These are phyloP conservation scores for Diutina mesorugosa DNA, from an alignment of 1,139 yeast species.

Conservation along the genomic window DNA sequence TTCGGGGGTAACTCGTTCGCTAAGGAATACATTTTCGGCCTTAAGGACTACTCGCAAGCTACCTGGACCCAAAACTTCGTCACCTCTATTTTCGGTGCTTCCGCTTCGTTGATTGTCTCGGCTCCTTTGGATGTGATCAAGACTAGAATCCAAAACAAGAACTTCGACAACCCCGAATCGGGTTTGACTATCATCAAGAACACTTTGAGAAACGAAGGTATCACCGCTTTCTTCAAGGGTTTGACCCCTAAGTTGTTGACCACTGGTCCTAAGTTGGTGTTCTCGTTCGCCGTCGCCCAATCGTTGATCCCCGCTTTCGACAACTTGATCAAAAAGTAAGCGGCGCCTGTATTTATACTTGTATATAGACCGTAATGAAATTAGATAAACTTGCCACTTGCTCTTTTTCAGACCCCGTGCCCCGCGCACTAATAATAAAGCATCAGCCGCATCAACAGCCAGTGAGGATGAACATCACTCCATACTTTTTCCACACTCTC, in stretches of 20 bases:
- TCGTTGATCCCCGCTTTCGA: slow-evolving; percentile 93
- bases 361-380: slow-evolving; percentile 6
- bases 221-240: slow-evolving; percentile 91
- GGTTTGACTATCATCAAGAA: slow-evolving; percentile 89
- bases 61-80: slow-evolving; percentile 93
- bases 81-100: slow-evolving; percentile 96
- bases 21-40: slow-evolving; percentile 84
- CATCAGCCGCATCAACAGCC: background rate
- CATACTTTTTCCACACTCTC: slow-evolving; percentile 18
- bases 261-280: slow-evolving; percentile 96
- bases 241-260: slow-evolving; percentile 92
- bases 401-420: background rate
- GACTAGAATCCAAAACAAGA: slow-evolving; percentile 94
- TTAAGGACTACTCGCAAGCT: slow-evolving; percentile 77
- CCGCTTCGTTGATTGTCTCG: slow-evolving; percentile 89
- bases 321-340: slow-evolving; percentile 30
- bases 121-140: slow-evolving; percentile 98
- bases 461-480: background rate
- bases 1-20: slow-evolving; percentile 99
- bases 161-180: slow-evolving; percentile 89
- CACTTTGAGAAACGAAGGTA: slow-evolving; percentile 83
- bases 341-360: background rate
- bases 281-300: slow-evolving; percentile 94
- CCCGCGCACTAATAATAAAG: background rate
- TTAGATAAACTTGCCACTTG: background rate